phyloP scores from a whole-genome alignment of 352 stramenopile genomes.

The Thalassiosira sp. region DNA sequence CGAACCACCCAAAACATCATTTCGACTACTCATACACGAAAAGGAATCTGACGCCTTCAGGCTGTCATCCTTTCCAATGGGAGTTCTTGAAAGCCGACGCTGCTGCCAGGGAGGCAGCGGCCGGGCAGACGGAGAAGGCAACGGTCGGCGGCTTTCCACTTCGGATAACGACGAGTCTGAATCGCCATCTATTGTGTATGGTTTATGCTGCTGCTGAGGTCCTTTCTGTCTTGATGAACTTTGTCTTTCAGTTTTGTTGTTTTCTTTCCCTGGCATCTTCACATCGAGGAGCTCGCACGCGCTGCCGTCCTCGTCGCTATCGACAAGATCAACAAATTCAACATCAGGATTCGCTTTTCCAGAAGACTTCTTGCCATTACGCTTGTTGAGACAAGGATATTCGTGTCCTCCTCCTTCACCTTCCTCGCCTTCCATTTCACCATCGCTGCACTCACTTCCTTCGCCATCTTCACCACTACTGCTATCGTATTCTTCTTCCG shows the following conservation, averaged over 20 bases:
- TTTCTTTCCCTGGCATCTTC: constrained; percentile 15
- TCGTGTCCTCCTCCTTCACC: background rate
- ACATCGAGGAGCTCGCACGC: constrained; percentile 10
- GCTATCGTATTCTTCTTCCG: constrained; percentile 9
- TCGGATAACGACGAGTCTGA: constrained; percentile 47
- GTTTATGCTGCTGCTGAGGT: background rate
- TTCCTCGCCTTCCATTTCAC: background rate
- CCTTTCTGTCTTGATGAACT: background rate
- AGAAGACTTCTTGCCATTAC: background rate
- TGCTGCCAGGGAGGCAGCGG: constrained; percentile 24
- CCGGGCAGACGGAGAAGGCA: constrained; percentile 11
- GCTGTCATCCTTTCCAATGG: background rate
- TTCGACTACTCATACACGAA: constrained; percentile 42
- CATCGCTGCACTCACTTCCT: no score
- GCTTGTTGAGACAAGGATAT: constrained; percentile 1
- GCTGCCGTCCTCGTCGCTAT: constrained; percentile 28
- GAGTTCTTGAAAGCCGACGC: background rate
- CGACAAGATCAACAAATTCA: constrained; percentile 46
- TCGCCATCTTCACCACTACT: background rate
- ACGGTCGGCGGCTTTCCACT: constrained; percentile 19
- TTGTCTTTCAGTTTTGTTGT: constrained; percentile 12
- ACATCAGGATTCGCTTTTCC: background rate
- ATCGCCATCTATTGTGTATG: constrained; percentile 1
- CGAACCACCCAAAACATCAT: constrained; percentile 39
- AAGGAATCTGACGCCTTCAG: constrained; percentile 25